Percentiles rank a stretch among this genome's conserved stretches.
phyloP scores from a whole-genome alignment of 345 rosid species.

The Salix dunnii region DNA sequence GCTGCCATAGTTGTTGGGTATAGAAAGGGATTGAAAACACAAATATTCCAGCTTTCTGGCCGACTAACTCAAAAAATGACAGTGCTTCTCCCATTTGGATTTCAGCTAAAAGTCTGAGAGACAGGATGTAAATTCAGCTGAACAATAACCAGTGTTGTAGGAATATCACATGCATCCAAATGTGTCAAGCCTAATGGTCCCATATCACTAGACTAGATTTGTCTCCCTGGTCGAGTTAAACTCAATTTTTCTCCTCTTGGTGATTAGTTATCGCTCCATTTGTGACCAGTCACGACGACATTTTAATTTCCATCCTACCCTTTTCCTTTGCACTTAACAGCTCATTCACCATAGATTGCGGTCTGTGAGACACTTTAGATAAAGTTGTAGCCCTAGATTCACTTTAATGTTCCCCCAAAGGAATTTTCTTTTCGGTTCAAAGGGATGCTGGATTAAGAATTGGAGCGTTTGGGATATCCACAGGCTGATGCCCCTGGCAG shows the following conservation, averaged over 20 bases:
- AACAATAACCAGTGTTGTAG: not conserved
- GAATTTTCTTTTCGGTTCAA: not conserved
- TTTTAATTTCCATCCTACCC: not conserved
- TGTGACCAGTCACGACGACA: not conserved
- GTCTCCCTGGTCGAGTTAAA: not conserved
- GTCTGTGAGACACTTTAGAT: constrained; percentile 21
- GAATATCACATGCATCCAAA: not conserved
- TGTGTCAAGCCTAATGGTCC: constrained; percentile 17
- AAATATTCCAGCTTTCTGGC: not conserved
- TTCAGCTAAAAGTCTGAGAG: not conserved
- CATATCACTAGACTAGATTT: not conserved
- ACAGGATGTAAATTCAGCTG: not conserved
- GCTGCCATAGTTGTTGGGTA: not conserved
- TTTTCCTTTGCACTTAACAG: constrained; percentile 3
- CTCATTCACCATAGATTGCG: constrained; percentile 32
- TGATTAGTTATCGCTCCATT: not conserved
- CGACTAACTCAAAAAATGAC: not conserved
- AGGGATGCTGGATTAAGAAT: not conserved
- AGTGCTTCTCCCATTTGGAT: constrained; percentile 8
- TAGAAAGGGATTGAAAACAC: not conserved
- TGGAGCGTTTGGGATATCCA: not conserved
- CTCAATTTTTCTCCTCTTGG: not conserved
- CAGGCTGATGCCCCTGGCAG: not conserved
- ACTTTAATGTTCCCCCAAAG: constrained; percentile 18
- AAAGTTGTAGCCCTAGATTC: constrained; percentile 22